Evolutionary conservation across 164 flowering plant species (phyloP).

Genomic region (Chimonanthus praecox): DNA sequence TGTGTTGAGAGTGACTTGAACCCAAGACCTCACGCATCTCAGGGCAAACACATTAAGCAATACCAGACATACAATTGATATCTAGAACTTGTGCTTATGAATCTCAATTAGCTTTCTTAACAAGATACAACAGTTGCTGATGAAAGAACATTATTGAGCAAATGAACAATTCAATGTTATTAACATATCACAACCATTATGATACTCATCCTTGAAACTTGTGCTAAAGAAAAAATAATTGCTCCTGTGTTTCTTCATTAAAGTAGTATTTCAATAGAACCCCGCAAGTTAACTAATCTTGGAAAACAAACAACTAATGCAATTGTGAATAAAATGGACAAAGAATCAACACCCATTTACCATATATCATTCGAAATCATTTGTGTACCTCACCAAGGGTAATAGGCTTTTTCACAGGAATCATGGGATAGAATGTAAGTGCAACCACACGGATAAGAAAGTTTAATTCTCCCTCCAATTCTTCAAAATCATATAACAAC

Average conservation of each 20-base stretch:
- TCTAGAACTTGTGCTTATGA: too few relatives aligned
- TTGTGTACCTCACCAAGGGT: slow-evolving; percentile 92
- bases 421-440: slow-evolving; percentile 81
- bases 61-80: too few relatives aligned
- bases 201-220: too few relatives aligned
- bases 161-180: too few relatives aligned
- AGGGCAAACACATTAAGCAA: too few relatives aligned
- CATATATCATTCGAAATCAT: slow-evolving; percentile 5
- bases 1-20: too few relatives aligned
- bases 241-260: neutral
- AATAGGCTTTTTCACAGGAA: slow-evolving; percentile 59
- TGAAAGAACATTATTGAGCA: too few relatives aligned
- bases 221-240: neutral
- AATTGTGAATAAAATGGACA: neutral
- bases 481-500: slow-evolving; percentile 87
- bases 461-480: slow-evolving; percentile 88
- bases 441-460: slow-evolving; percentile 93
- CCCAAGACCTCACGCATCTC: too few relatives aligned
- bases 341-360: neutral
- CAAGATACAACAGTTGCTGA: too few relatives aligned
- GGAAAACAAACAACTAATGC: neutral
- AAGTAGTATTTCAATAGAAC: neutral
- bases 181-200: too few relatives aligned
- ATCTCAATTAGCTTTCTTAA: too few relatives aligned
- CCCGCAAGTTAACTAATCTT: neutral